phyloP scores from a whole-genome alignment of 148 eudicot genomes.

The Camellia lanceoleosa region DNA sequence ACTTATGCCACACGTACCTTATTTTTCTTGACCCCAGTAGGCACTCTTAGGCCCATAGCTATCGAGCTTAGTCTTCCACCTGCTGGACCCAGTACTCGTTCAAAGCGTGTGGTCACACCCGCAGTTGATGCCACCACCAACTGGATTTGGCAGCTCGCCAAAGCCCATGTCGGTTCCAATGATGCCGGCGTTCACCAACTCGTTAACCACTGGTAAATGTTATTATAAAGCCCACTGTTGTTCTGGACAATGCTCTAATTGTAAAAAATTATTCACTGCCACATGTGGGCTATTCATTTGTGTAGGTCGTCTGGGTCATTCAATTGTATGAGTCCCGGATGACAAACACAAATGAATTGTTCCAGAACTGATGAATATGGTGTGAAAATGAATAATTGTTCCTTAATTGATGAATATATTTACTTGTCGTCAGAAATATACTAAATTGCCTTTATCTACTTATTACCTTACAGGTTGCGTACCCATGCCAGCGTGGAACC shows the following conservation, averaged over 20 bases:
- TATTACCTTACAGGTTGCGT: conserved; percentile 39
- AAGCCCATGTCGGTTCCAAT: conserved; percentile 87
- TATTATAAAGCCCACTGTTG: too few species aligned
- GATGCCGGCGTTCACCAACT: conserved; percentile 65
- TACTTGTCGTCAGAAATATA: too few species aligned
- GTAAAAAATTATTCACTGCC: too few species aligned
- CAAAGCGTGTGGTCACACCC: conserved; percentile 29
- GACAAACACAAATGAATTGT: too few species aligned
- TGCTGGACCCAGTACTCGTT: conserved; percentile 35
- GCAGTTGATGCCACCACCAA: conserved; percentile 70
- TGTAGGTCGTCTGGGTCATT: too few species aligned
- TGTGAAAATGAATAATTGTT: too few species aligned
- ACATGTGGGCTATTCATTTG: too few species aligned
- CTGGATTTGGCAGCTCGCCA: conserved; percentile 88
- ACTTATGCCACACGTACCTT: conserved; percentile 81
- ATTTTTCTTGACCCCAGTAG: conserved; percentile 57
- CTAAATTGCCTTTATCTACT: too few species aligned
- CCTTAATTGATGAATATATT: too few species aligned
- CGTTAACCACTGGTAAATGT: conserved; percentile 42
- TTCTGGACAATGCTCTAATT: too few species aligned
- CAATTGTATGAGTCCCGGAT: too few species aligned
- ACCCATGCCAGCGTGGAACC: conserved; percentile 82
- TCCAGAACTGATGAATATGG: too few species aligned
- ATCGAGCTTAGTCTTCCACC: conserved; percentile 86
- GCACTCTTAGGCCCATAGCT: conserved; percentile 83